These are phyloP conservation scores for Udeniomyces megalosporus DNA, from an alignment of 768 basidiomycete genomes.

Conservation along the genomic window DNA sequence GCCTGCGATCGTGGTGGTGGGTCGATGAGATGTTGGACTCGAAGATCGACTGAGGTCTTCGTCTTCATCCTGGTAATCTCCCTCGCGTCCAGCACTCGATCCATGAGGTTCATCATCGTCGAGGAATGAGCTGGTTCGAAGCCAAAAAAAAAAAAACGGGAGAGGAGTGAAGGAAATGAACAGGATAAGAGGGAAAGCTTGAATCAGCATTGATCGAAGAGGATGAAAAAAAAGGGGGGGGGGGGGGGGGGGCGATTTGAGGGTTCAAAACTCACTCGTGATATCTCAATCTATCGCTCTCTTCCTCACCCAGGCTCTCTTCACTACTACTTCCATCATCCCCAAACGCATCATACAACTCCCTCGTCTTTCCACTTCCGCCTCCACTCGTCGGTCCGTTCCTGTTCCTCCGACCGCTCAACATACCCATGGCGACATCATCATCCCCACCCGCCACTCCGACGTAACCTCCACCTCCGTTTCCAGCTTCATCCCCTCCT, in stretches of 20 bases:
- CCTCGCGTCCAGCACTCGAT: too few relatives aligned
- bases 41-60: too few relatives aligned
- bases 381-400: slow-evolving; percentile 27
- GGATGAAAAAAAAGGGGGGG: background rate
- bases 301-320: slow-evolving; percentile 41
- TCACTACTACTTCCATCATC: slow-evolving; percentile 50
- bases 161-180: too few relatives aligned
- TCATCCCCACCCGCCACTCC: slow-evolving; percentile 39
- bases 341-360: slow-evolving; percentile 92
- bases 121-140: too few relatives aligned
- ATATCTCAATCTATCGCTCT: slow-evolving; percentile 33
- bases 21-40: too few relatives aligned
- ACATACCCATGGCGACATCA: slow-evolving; percentile 58
- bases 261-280: slow-evolving; percentile 16
- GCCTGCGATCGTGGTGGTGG: too few relatives aligned
- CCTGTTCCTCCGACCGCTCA: slow-evolving; percentile 35
- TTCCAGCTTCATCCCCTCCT: slow-evolving; percentile 35
- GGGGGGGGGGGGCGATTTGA: background rate
- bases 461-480: slow-evolving; percentile 37
- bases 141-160: too few relatives aligned
- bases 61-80: too few relatives aligned
- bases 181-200: too few relatives aligned
- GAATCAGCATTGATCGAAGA: too few relatives aligned
- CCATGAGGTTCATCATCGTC: too few relatives aligned
- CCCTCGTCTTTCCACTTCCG: slow-evolving; percentile 45